Evolutionary conservation across 2,329 filamentous ascomycete genomes (phyloP), one percentile per base, ranked within the genome.

Genomic region (Calonectria hongkongensis): DNA sequence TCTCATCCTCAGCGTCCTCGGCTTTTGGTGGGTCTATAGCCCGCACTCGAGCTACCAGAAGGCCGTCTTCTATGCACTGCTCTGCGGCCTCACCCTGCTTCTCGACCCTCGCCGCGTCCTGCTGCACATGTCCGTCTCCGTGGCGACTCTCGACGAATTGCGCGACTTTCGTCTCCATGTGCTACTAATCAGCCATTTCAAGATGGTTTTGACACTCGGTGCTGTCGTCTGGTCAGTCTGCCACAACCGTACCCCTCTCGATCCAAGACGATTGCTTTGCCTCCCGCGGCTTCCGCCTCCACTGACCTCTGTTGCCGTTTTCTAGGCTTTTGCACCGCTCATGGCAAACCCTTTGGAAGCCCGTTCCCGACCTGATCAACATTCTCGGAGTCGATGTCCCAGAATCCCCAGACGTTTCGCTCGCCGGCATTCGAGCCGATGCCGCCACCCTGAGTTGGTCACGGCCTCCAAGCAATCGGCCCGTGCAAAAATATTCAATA

Each of bases 311-410:
- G 56, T 41, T 50, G 45, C 62, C 66, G 36, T 63, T 54, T 36
- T 45, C 41, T 43, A 97, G 95, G 95, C 90, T 98, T 73, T 88
- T 95, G 72, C 94, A 94, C 83, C 93, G 97, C 82, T 94, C 95
- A 74, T 95, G 94, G 86, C 94, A 96, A 82, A 97, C 97, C 45
- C 89, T 98, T 67, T 93, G 94, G 85, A 98, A 96, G 79, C 95
- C 96, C 28, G 95, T 98, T 70, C 94, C 96, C 70, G 93, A 98
- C 75, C 91, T 99, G 60, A 96, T 98, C 79, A 93, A 93, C 78
- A 94, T 98, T 63, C 92, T 99, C 60, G 96, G 96, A 72, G 93
- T 98, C 82, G 97, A 99, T 82, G 96, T 99, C 65, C 97, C 97
- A 73, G 93, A 95, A 74, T 90, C 95, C 28, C 97, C 97, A 66